phyloP scores from a whole-genome alignment of 768 basidiomycete genomes.

The Hortiboletus flavorubellus region DNA sequence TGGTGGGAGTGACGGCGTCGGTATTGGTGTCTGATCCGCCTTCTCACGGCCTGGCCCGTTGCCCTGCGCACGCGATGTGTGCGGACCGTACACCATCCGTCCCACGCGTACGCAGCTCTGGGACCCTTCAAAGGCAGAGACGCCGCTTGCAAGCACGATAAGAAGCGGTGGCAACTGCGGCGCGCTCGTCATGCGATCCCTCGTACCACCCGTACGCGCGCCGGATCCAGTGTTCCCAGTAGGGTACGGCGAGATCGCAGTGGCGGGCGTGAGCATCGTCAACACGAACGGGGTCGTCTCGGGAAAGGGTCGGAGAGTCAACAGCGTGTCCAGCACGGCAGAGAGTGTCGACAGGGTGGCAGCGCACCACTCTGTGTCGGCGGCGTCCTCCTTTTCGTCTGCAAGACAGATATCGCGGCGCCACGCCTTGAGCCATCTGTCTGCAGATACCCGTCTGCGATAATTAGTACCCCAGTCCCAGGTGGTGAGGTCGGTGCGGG shows the following conservation, averaged over 20 bases:
- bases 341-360: slow-evolving; percentile 21
- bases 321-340: slow-evolving; percentile 33
- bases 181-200: slow-evolving; percentile 26
- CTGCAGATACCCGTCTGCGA: slow-evolving; percentile 20
- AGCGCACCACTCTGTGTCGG: background rate
- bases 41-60: background rate
- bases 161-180: slow-evolving; percentile 33
- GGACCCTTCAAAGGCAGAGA: slow-evolving; percentile 17
- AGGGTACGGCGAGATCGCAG: slow-evolving; percentile 2
- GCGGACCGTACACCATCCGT: slow-evolving; percentile 20
- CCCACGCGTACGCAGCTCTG: slow-evolving; percentile 20
- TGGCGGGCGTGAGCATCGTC: slow-evolving; percentile 11
- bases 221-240: slow-evolving; percentile 8
- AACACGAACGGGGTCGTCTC: slow-evolving; percentile 21
- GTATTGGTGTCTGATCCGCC: background rate
- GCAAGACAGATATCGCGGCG: slow-evolving; percentile 14
- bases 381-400: background rate
- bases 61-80: slow-evolving; percentile 1
- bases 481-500: slow-evolving; percentile 13
- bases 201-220: background rate
- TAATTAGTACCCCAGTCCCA: slow-evolving; percentile 28
- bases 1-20: slow-evolving; percentile 34
- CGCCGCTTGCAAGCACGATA: slow-evolving; percentile 21
- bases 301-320: slow-evolving; percentile 32
- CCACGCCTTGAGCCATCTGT: slow-evolving; percentile 24